Conservation (phyloP, 768 basidiomycete genomes). For the Boletus vinaceobasis region DNA sequence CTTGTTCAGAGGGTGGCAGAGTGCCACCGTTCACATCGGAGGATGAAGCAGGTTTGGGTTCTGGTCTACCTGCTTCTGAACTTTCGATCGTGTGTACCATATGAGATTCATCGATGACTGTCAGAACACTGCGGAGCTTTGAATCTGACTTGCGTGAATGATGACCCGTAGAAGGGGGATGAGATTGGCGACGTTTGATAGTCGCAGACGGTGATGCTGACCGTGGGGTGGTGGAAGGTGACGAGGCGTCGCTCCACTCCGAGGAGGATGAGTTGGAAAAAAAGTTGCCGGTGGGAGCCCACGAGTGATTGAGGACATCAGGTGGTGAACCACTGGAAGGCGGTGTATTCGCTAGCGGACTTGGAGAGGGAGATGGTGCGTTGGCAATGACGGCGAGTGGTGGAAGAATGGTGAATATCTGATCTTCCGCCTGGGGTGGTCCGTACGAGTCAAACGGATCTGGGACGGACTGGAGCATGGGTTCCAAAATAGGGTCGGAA, state of each 20-base stretch:
- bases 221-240: constrained; percentile 42
- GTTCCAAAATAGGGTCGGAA: constrained; percentile 87
- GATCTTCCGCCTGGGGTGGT: constrained; percentile 80
- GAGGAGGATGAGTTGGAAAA: constrained; percentile 51
- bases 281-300: constrained; percentile 47
- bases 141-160: constrained; percentile 54
- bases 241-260: constrained; percentile 51
- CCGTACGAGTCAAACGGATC: constrained; percentile 94
- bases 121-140: constrained; percentile 69
- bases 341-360: constrained; percentile 49
- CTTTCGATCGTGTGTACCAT: constrained; percentile 32
- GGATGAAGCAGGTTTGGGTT: constrained; percentile 24
- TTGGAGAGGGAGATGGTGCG: constrained; percentile 55
- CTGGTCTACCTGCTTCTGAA: constrained; percentile 14
- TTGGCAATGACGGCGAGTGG: constrained; percentile 77
- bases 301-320: constrained; percentile 39
- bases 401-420: constrained; percentile 90
- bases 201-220: constrained; percentile 49
- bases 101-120: constrained; percentile 64
- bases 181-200: constrained; percentile 48
- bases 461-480: constrained; percentile 84
- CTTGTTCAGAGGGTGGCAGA: constrained; percentile 23
- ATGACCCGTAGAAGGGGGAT: constrained; percentile 39
- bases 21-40: constrained; percentile 28
- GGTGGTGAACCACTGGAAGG: constrained; percentile 36